Evolutionary conservation across 306 rosid genomes (phyloP).

Genomic region (Vachellia pachyceras): DNA sequence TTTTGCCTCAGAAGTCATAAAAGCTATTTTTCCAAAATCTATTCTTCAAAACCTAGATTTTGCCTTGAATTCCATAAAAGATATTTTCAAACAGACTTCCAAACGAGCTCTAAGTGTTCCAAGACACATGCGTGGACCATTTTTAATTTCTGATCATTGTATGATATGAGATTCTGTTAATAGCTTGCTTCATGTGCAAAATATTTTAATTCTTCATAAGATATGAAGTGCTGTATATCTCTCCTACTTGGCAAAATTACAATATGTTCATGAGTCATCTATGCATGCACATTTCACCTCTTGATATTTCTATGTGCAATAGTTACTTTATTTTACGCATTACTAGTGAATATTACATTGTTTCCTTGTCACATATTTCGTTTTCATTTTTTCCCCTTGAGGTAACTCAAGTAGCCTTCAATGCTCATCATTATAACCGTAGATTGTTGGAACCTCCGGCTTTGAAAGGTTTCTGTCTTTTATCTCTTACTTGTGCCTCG

Average conservation of each 20-base stretch:
- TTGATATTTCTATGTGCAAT: conserved; percentile 15
- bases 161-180: conserved; percentile 21
- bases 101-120: too few relatives aligned
- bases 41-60: too few relatives aligned
- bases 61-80: too few relatives aligned
- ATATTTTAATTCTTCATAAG: neutral
- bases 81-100: too few relatives aligned
- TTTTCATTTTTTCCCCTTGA: neutral
- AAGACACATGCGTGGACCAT: neutral
- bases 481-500: neutral
- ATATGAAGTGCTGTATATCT: neutral
- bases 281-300: neutral
- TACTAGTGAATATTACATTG: neutral
- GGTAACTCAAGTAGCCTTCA: neutral
- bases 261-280: conserved; percentile 2
- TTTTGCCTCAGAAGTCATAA: too few relatives aligned
- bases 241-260: conserved; percentile 6
- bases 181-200: conserved; percentile 23
- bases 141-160: conserved; percentile 3
- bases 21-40: too few relatives aligned
- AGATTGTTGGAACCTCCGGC: neutral
- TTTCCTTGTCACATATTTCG: neutral
- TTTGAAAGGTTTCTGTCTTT: neutral
- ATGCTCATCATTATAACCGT: conserved; percentile 9
- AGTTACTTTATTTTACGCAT: neutral